Conservation (phyloP, 2,329 filamentous ascomycete genomes). For the Ceratocystis ficicola region DNA sequence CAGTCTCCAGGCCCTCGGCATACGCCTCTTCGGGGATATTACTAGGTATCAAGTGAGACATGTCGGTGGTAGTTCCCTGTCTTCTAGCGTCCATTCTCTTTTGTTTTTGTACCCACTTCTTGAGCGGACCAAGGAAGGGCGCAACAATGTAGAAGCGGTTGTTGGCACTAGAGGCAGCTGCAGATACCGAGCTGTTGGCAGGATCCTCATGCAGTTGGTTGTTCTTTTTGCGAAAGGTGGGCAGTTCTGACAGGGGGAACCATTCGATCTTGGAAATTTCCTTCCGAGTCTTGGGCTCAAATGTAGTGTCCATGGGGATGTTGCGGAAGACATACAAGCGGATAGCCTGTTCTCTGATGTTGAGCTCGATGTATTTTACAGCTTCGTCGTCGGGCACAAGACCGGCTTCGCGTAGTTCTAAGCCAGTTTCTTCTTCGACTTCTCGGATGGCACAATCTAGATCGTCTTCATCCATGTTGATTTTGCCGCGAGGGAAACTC, state of each 20-base stretch:
- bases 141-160: constrained; percentile 98
- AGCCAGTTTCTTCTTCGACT: constrained; percentile 92
- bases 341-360: constrained; percentile 87
- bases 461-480: constrained; percentile 93
- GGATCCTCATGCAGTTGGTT: constrained; percentile 23
- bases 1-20: constrained; percentile 26
- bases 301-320: constrained; percentile 73
- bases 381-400: constrained; percentile 59
- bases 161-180: constrained; percentile 38
- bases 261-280: constrained; percentile 96
- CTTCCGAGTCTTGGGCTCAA: constrained; percentile 83
- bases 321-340: constrained; percentile 83
- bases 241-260: constrained; percentile 82
- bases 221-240: constrained; percentile 62
- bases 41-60: constrained; percentile 28
- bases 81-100: constrained; percentile 35
- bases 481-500: constrained; percentile 95
- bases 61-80: constrained; percentile 31
- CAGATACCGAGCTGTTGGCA: constrained; percentile 25
- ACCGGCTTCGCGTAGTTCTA: constrained; percentile 64
- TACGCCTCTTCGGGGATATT: constrained; percentile 39
- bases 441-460: constrained; percentile 87
- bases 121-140: constrained; percentile 73
- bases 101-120: constrained; percentile 82
- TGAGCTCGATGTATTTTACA: constrained; percentile 74